phyloP scores from a whole-genome alignment of 1,284 basidiomycete species.

The Calocybe gambosa region DNA sequence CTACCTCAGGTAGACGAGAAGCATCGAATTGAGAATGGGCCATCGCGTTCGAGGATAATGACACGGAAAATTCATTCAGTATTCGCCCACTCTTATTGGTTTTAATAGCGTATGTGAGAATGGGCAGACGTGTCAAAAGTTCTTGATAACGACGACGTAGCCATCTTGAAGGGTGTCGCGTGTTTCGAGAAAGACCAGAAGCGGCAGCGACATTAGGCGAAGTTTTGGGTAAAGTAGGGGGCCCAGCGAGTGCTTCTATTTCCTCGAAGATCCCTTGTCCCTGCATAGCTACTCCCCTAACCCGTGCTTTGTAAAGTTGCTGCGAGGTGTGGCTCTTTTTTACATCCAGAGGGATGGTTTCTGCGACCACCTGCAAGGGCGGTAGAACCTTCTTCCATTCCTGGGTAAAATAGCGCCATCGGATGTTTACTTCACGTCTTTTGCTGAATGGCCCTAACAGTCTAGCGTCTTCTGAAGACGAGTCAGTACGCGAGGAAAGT shows the following conservation, averaged over 20 bases:
- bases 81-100: slow-evolving; percentile 6
- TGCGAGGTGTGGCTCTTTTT: not conserved
- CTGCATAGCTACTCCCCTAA: slow-evolving; percentile 38
- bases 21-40: slow-evolving; percentile 13
- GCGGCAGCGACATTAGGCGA: slow-evolving; percentile 7
- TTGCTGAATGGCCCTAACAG: slow-evolving; percentile 62
- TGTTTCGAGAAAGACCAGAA: slow-evolving; percentile 5
- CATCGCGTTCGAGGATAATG: slow-evolving; percentile 20
- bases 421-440: slow-evolving; percentile 65
- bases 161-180: slow-evolving; percentile 48
- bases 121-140: slow-evolving; percentile 52
- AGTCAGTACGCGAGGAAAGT: slow-evolving; percentile 52
- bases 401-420: slow-evolving; percentile 55
- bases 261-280: slow-evolving; percentile 39
- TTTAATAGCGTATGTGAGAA: slow-evolving; percentile 35
- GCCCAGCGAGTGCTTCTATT: slow-evolving; percentile 40
- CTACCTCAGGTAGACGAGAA: slow-evolving; percentile 21
- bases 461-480: slow-evolving; percentile 50
- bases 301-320: slow-evolving; percentile 5
- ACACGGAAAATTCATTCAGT: slow-evolving; percentile 20
- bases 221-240: slow-evolving; percentile 20
- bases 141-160: slow-evolving; percentile 60
- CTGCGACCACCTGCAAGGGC: slow-evolving; percentile 46
- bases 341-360: slow-evolving; percentile 8
- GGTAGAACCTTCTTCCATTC: slow-evolving; percentile 53